Base-by-base conservation (phyloP, 2,329 filamentous ascomycete species). In the Ophiostoma himal-ulmi region DNA sequence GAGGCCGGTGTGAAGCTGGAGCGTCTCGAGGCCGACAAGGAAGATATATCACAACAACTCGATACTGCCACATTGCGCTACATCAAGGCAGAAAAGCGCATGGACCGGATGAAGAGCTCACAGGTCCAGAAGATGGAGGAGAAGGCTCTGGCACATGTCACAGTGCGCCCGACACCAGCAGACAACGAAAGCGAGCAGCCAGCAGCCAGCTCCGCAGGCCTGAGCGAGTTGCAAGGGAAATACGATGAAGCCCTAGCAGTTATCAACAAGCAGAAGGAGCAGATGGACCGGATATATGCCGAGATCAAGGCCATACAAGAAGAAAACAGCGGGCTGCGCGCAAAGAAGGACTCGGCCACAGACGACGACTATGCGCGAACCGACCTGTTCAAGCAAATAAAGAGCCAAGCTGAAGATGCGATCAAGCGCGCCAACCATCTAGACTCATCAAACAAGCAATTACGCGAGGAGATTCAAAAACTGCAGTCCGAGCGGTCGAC, bases 311-410 rank as follows among this genome's bases (percentile, higher is more conserved):
- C 83, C 26, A 77, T 94, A 60, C 87, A 91, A 44, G 89, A 94
- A 73, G 92, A 97, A 76, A 87, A 97, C 62, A 93, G 92, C 22
- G 85, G 88, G 5, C 81, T 94, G 44, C 93, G 84, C 75, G 80
- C 82, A 20, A 85, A 89, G 78, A 83, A 91, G 67, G 89, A 92
- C 17, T 89, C 87, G 70, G 82, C 94, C 64, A 91, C 91, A 0
- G 95, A 99, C 76, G 95, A 99, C 73, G 95, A 99, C 75, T 98
- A 96, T 77, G 89, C 93, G 57, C 89, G 93, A 71, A 97, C 93
- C 5, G 93, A 97, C 75, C 85, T 97, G 3, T 99, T 97, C 85
- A 98, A 97, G 80, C 88, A 91, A 73, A 86, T 97, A 77, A 96
- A 94, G 80, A 86, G 86, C 34, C 93, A 97, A 76, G 92, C 96